Evolutionary conservation across 345 rosid genomes (phyloP), one percentile per base, ranked within the genome.

Genomic region (Pelargonium nanum): DNA sequence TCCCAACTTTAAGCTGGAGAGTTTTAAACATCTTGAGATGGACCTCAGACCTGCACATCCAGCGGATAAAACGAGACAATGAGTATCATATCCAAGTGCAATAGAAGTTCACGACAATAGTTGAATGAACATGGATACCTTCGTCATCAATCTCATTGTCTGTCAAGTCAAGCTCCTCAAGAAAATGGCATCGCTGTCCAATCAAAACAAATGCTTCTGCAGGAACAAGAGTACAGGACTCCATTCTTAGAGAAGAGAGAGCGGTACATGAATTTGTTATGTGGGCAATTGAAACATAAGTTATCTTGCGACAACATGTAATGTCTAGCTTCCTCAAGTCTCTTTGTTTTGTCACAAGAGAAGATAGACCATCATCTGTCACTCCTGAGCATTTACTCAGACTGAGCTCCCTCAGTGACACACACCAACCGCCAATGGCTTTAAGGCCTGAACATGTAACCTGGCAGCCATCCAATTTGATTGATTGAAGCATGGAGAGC

Each of bases 161-260:
- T 17, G 93, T 86, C 56, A 80, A 64, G 67, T 86, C 93, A 75
- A 86, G 85, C 73, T 86, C 93, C 73, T 86, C 87, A 25, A 86
- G 87, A 22, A 63, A 74, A 24, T 24, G 69, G 74, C 87, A 83
- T 16, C 63, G 60, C 68, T 74, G 79, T 13, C 89, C 93, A 53
- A 86, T 81, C 68, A 81, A 66, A 51, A 75, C 64, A 45, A 81
- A 86, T 26, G 87, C 89, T 68, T 86, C 83, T 59, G 77, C 74
- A 26, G 84, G 71, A 66, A 81, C 82, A 58, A 74, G 61, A 58
- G 74, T 65, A 62, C 93, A 86, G 0, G 93, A 80, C 57, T 86
- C 93, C 93, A 83, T 83, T 72, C 68, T 80, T 26, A 83, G 73
- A 8, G 83, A 80, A 65, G 70, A 70, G 51, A 86, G 80, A 28